phyloP scores from a whole-genome alignment of 495 filamentous ascomycete species.

The Tuber aestivum region DNA sequence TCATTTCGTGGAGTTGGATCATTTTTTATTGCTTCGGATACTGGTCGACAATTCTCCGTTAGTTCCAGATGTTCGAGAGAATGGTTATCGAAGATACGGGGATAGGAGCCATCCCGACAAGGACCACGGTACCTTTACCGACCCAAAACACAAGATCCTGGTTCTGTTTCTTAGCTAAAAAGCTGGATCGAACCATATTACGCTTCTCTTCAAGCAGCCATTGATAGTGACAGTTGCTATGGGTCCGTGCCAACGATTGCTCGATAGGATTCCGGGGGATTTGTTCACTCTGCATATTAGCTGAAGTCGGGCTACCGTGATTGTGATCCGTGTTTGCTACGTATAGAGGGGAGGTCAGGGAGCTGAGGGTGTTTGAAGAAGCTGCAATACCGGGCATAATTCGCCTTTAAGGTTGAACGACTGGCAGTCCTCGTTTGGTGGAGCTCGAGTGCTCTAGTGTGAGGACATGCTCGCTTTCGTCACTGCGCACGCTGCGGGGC shows the following conservation, averaged over 20 bases:
- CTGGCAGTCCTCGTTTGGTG: background rate
- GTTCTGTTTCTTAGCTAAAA: background rate
- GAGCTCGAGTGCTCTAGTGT: background rate
- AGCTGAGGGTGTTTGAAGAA: background rate
- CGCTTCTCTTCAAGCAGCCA: background rate
- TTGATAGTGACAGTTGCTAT: background rate
- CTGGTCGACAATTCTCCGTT: background rate
- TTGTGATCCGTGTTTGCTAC: background rate
- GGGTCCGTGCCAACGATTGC: background rate
- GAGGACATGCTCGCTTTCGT: background rate
- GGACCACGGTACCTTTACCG: conserved; percentile 1
- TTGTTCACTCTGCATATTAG: conserved; percentile 3
- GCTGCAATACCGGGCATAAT: background rate
- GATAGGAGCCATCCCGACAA: background rate
- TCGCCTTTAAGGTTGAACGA: background rate
- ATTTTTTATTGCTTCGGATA: background rate
- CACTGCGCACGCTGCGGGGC: background rate
- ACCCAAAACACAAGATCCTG: background rate
- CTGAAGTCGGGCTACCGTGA: background rate
- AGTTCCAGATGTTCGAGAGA: background rate
- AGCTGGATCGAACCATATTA: background rate
- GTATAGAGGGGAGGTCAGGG: background rate
- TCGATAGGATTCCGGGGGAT: background rate
- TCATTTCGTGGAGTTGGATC: background rate
- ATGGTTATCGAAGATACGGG: background rate